Percentiles rank a stretch among this genome's conserved stretches.
These are phyloP conservation scores for Talaromyces pinophilus DNA, from an alignment of 2,329 filamentous ascomycete species.

Conservation along the genomic window DNA sequence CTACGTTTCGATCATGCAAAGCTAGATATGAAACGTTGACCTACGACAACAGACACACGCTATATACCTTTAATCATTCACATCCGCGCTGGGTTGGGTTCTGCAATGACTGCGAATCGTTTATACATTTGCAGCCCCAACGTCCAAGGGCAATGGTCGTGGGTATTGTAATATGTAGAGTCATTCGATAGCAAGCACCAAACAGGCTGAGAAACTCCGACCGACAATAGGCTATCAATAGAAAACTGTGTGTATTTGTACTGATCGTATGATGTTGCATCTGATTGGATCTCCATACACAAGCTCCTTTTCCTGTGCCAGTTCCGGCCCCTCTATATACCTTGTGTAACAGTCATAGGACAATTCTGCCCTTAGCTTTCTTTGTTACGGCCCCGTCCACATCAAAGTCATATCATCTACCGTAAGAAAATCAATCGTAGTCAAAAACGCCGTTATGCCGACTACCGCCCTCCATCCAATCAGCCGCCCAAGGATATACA, in stretches of 20 bases:
- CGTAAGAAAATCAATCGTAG: too few relatives aligned
- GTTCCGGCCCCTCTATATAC: background rate
- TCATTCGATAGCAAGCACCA: background rate
- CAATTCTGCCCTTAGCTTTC: background rate
- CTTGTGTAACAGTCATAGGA: background rate
- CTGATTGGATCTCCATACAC: background rate
- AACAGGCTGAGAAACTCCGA: background rate
- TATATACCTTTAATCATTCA: background rate
- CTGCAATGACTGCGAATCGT: background rate
- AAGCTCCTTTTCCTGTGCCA: background rate
- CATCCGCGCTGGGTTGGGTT: background rate
- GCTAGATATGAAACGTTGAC: background rate
- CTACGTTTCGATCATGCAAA: background rate
- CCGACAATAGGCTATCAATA: background rate
- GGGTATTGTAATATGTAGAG: background rate
- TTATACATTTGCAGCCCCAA: slow-evolving; percentile 2
- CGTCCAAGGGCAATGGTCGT: background rate
- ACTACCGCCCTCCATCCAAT: background rate
- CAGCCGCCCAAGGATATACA: background rate
- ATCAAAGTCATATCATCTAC: background rate
- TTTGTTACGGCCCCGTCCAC: background rate
- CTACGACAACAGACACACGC: background rate
- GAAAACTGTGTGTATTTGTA: background rate
- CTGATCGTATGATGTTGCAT: background rate
- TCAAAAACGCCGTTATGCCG: background rate